Conservation (phyloP, 352 stramenopile genomes). For the Phytopythium boreale region DNA sequence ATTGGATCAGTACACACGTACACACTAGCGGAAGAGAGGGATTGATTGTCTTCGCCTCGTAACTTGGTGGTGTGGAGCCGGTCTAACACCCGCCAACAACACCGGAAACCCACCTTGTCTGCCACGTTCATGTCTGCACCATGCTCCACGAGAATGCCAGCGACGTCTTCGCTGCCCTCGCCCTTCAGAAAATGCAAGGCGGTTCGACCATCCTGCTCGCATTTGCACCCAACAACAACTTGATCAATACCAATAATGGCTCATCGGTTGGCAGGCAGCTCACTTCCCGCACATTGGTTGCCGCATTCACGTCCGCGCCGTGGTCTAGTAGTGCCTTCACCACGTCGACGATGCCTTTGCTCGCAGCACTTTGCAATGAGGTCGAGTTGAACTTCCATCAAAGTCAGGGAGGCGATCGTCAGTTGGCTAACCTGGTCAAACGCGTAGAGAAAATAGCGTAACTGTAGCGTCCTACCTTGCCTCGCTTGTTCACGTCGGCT, state of each 20-base stretch:
- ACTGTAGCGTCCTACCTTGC: not conserved
- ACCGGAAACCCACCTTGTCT: constrained; percentile 2
- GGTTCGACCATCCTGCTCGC: not conserved
- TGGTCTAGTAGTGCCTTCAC: not conserved
- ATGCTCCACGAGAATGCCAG: not conserved
- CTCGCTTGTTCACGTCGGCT: not conserved
- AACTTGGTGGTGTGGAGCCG: not conserved
- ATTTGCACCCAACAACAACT: not conserved
- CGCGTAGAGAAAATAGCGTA: not conserved
- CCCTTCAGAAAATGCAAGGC: not conserved
- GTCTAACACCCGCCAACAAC: no score
- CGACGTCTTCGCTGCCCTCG: not conserved
- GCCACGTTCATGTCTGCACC: not conserved
- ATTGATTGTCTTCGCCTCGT: no score
- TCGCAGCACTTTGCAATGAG: not conserved
- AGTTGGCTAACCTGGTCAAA: no score
- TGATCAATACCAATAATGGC: not conserved
- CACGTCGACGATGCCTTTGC: not conserved
- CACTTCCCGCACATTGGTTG: not conserved
- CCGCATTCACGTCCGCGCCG: not conserved
- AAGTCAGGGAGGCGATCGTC: no score
- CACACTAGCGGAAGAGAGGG: no score
- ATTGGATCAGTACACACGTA: no score
- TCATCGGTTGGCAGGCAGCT: not conserved
- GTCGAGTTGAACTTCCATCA: no score